These are phyloP conservation scores for Pythium monospermum DNA, from an alignment of 352 stramenopile genomes.

Conservation along the genomic window DNA sequence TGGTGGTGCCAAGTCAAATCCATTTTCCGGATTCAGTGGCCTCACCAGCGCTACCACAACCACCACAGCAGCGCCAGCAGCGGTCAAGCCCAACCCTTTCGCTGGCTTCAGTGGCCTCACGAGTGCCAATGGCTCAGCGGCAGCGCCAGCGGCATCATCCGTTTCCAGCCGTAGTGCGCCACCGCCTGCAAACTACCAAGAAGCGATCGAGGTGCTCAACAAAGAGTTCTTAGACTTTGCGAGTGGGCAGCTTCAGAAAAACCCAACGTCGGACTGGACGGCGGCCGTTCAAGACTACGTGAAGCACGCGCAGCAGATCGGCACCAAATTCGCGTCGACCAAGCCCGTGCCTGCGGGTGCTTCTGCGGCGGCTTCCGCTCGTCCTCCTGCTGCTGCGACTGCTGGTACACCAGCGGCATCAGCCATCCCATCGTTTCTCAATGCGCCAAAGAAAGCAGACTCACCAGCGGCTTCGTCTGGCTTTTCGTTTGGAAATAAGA, in stretches of 20 bases:
- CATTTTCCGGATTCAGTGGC: conserved; percentile 64
- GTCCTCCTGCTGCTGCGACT: not conserved
- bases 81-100: conserved; percentile 22
- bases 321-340: conserved; percentile 50
- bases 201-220: conserved; percentile 80
- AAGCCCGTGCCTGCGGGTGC: conserved; percentile 53
- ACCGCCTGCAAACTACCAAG: conserved; percentile 59
- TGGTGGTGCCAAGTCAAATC: conserved; percentile 30
- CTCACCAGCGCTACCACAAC: conserved; percentile 26
- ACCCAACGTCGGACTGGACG: conserved; percentile 64
- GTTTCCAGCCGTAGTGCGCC: too few species aligned
- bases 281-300: conserved; percentile 68
- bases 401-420: conserved; percentile 22
- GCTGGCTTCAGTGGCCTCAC: conserved; percentile 27
- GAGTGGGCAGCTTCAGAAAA: conserved; percentile 54
- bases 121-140: not conserved
- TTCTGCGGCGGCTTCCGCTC: too few species aligned
- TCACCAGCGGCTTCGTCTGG: conserved; percentile 8
- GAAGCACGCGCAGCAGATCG: conserved; percentile 57
- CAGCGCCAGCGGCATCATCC: not conserved
- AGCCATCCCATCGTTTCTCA: conserved; percentile 11
- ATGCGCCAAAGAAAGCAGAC: not conserved
- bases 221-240: conserved; percentile 78
- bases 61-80: conserved; percentile 1
- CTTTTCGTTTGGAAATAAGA: conserved; percentile 12